Evolutionary conservation across 345 rosid species (phyloP), one percentile per base, ranked within the genome.

Genomic region (Microthlaspi erraticum): DNA sequence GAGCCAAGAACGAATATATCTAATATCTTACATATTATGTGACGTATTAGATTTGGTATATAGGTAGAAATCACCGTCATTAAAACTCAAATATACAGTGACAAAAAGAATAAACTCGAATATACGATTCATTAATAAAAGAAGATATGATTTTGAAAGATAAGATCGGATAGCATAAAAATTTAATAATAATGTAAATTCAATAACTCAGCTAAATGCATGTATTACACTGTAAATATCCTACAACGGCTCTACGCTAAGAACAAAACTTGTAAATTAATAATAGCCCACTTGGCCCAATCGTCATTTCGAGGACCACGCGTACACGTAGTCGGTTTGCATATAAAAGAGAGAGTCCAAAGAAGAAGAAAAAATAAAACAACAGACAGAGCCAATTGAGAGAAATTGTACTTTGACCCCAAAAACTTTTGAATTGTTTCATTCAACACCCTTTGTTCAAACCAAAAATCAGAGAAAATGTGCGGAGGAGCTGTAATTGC

Each of bases 401-500:
- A 12, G 5, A 17, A 29, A 32, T 38, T 18, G 0, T 33, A 71
- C 9, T 12, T 51, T n/a, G 2, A 41, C 0, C 52, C 60, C 60
- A 29, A 13, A 61, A 52, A 9, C 45, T 48, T 64, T 36, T 5
- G 6, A 64, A 45, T 3, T 4, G 0, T 60, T 71, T 10, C 4
- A 6, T 52, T 43, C 46, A 53, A 53, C 39, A 72, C 50, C 11
- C 18, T 55, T 2, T 14, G 23, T 61, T 42, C 14, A n/a, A 6
- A 18, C 2, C 8, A 8, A n/a, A 44, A 3, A 16, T 5, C 5
- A 20, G 13, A 18, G 43, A 80, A 73, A 41, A 91, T 92, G 98
- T 92, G 98, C 60, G 92, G 94, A 32, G 98, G 96, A 45, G 85
- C 87, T 31, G 55, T 87, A 8, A 83, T 92, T 18, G 41, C 85